phyloP scores from a whole-genome alignment of 202 grass and related monocot genomes.

The Schoenoplectus tabernaemontani region DNA sequence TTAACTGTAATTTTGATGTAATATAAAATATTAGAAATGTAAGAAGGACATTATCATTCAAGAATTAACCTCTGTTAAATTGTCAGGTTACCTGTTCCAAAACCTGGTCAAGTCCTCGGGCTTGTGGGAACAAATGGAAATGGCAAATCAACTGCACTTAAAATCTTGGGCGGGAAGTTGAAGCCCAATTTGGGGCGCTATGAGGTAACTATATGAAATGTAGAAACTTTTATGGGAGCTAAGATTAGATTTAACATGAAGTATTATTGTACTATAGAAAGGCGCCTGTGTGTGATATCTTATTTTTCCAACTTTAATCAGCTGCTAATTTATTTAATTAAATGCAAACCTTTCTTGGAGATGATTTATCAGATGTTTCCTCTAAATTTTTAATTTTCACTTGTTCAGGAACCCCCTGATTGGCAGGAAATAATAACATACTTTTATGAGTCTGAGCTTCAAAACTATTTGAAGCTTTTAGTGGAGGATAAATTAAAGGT shows the following conservation, averaged over 20 bases:
- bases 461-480: slow-evolving; percentile 45
- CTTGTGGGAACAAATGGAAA: slow-evolving; percentile 47
- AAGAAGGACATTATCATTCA: neutral
- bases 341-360: neutral
- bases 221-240: neutral
- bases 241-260: neutral
- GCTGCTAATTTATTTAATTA: neutral
- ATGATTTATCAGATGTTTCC: neutral
- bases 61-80: slow-evolving; percentile 4
- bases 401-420: slow-evolving; percentile 30
- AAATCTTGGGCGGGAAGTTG: slow-evolving; percentile 37
- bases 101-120: slow-evolving; percentile 44
- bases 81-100: slow-evolving; percentile 35
- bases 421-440: slow-evolving; percentile 47
- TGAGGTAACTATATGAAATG: slow-evolving; percentile 16
- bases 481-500: slow-evolving; percentile 40
- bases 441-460: slow-evolving; percentile 38
- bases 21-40: neutral
- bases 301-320: slow-evolving; percentile 4
- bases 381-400: neutral
- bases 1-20: neutral
- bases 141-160: slow-evolving; percentile 43
- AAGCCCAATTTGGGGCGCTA: slow-evolving; percentile 39
- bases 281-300: neutral
- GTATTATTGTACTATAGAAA: neutral